Evolutionary conservation across 2,329 filamentous ascomycete genomes (phyloP), one percentile per base, ranked within the genome.

Genomic region (Hypoxylon sp.): DNA sequence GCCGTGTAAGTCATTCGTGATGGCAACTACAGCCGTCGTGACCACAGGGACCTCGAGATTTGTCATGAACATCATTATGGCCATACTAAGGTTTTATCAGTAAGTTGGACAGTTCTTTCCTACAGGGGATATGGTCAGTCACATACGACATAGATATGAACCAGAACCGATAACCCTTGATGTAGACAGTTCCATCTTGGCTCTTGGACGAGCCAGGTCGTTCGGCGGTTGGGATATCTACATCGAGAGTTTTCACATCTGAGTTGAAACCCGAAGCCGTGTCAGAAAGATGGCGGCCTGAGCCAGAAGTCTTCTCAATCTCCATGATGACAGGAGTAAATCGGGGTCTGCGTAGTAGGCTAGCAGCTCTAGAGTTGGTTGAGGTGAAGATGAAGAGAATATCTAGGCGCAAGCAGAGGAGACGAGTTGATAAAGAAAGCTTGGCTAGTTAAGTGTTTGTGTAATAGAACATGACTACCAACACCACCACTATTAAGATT

Each of bases 41-140:
- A 73, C 65, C 1, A 74, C 69, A 4, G 70, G 68, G 3, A 73
- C 49, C 11, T 74, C 72, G 0, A 74, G 31, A 33, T 69, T 72
- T 1, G 64, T 63, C 2, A 74, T 4, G n/a, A 74, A 74, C 64
- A 73, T 69, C 40, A 74, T 68, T 2, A 72, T 61, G 1, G 65
- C 63, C 17, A 73, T 58, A 10, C 69, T 73, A 50, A 25, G 25
- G 25, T 10, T 27, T n/a, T 10, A 17, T 2, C 25, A 14, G 46
- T 50, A 6, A 50, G 46, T n/a, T n/a, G 13, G n/a, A 31, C 46
- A n/a, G 46, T 2, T 30, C 6, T 30, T 27, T 27, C 25, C 46
- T 50, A 17, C 10, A 30, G 11, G 11, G 13, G 46, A 3, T 3
- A 65, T 8, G 61, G 1, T 70, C 59, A 2, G 68, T 40, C 35